These are phyloP conservation scores for Dorcoceras hygrometricum DNA, from an alignment of 257 asterid species.

Conservation along the genomic window DNA sequence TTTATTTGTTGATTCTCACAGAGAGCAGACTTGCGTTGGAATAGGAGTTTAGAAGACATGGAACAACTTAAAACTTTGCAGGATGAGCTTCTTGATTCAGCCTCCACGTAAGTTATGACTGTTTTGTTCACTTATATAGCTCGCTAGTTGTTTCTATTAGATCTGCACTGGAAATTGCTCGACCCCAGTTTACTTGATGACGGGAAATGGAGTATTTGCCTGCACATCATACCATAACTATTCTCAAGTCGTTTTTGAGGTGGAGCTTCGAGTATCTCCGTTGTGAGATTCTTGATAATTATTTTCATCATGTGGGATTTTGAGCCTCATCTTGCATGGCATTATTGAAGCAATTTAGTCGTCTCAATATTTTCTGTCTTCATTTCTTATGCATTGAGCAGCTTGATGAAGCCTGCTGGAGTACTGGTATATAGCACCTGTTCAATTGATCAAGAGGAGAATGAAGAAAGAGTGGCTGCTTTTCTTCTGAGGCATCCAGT, in stretches of 20 bases:
- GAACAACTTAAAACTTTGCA: conserved; percentile 72
- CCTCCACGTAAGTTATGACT: conserved; percentile 55
- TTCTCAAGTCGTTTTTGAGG: neutral
- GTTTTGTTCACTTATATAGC: conserved; percentile 9
- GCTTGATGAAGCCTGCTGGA: conserved; percentile 83
- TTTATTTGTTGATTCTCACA: conserved; percentile 30
- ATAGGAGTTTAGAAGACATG: conserved; percentile 81
- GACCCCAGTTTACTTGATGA: neutral
- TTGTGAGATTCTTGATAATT: neutral
- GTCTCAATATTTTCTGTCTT: neutral
- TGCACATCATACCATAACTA: neutral
- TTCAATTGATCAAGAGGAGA: conserved; percentile 83
- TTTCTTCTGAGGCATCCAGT: conserved; percentile 81
- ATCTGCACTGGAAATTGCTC: neutral
- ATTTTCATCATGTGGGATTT: neutral
- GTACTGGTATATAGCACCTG: conserved; percentile 83
- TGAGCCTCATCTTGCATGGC: neutral
- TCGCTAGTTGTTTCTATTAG: neutral
- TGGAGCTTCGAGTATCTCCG: neutral
- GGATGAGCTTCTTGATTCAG: conserved; percentile 84
- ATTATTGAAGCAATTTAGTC: neutral
- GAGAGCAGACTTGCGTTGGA: conserved; percentile 99
- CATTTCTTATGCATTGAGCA: conserved; percentile 32
- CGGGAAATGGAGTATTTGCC: neutral
- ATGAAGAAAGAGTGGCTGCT: conserved; percentile 81